Conservation (phyloP, 75 land plant species). For the Selaginella tamariscina region DNA sequence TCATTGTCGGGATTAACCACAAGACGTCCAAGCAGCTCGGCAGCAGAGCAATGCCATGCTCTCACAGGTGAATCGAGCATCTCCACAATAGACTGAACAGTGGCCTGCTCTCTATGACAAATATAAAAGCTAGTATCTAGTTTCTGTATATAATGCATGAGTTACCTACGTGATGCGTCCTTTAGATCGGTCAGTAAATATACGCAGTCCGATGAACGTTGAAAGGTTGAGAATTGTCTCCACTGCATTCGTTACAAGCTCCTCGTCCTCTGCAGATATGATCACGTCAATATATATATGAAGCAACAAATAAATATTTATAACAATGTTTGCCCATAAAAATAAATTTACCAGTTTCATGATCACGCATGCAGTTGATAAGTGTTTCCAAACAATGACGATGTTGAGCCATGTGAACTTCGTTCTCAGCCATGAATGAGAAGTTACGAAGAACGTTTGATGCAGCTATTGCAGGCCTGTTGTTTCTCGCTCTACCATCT, state of each 20-base stretch:
- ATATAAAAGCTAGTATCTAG: not conserved
- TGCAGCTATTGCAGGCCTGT: slow-evolving; percentile 88
- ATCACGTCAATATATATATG: not conserved
- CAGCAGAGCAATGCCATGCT: slow-evolving; percentile 94
- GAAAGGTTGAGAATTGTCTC: slow-evolving; percentile 85
- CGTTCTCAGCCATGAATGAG: slow-evolving; percentile 99
- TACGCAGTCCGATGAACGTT: slow-evolving; percentile 63
- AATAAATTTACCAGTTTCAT: slow-evolving; percentile 58
- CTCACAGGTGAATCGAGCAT: slow-evolving; percentile 71
- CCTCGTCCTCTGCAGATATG: slow-evolving; percentile 79
- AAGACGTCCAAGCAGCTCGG: slow-evolving; percentile 79
- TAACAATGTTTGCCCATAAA: not conserved
- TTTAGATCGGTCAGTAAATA: slow-evolving; percentile 28
- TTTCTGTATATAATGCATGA: not conserved
- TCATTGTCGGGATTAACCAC: slow-evolving; percentile 98
- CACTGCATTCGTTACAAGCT: slow-evolving; percentile 84
- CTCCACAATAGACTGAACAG: slow-evolving; percentile 67
- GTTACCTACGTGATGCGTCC: slow-evolving; percentile 17
- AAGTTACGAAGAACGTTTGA: slow-evolving; percentile 93
- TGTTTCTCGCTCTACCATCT: slow-evolving; percentile 72
- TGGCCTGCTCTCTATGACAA: slow-evolving; percentile 56
- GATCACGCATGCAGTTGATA: slow-evolving; percentile 80
- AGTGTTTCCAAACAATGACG: slow-evolving; percentile 82
- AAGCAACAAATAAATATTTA: not conserved
- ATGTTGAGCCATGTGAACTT: slow-evolving; percentile 72